Evolutionary conservation across 768 basidiomycete species (phyloP), one percentile per base, ranked within the genome.

Genomic region (Royoungia palumana): DNA sequence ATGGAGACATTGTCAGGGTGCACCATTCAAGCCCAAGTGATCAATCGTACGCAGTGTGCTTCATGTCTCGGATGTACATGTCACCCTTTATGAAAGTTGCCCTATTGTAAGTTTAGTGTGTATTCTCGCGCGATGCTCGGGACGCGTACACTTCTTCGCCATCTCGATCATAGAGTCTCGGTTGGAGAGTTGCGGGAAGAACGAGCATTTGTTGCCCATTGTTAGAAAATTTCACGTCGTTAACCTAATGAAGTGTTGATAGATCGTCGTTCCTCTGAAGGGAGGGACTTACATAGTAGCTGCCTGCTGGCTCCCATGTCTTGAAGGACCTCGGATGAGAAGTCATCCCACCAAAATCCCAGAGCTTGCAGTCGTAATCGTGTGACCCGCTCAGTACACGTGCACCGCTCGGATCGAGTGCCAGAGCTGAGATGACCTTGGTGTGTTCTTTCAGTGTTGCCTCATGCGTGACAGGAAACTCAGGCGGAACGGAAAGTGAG

Each of bases 291-390:
- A 94, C 93, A 70, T 94, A 85, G 69, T 96, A 96, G 59, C 85
- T 90, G 54, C 90, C 93, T 50, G 89, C 85, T 53, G 94, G 89
- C 65, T 99, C 96, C 83, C 89, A 98, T 57, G 82, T 89, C 72
- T 94, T 89, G 80, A 99, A 98, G 14, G 96, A 94, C 69, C 91
- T 91, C 69, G 86, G 84, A 55, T 83, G 73, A 53, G 77, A 73
- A 62, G 90, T 88, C 96, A 99, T 99, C 14, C 96, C 96, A 58
- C 95, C 95, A 69, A 98, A 98, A 70, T 99, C 96, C 94, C 95
- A 99, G 46, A 99, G 69, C 72, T 98, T 98, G 69, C 88, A 85
- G 69, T 99, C 96, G 64, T 98, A 98, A 67, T 99, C 96, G 71
- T 98, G 87, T 17, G 91, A 91, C 14, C 96, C 96, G 9, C 91